Percentiles rank a stretch among this genome's conserved stretches.
Conservation (phyloP, 768 basidiomycete species). For the Psilocybe tampanensis region DNA sequence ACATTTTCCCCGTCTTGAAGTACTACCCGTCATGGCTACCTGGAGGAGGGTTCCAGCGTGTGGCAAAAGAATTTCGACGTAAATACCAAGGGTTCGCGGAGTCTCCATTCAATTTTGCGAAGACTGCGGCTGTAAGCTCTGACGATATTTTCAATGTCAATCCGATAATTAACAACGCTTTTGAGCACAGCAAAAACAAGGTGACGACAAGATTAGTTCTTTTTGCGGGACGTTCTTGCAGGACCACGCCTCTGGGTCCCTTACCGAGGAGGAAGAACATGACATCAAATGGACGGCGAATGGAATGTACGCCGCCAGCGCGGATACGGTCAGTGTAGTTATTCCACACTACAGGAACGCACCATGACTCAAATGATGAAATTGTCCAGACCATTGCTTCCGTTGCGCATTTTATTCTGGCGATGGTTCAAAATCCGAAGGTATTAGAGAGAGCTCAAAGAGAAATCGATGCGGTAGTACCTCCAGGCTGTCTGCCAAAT, state of each 20-base stretch:
- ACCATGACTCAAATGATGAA: background rate
- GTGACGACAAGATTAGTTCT: background rate
- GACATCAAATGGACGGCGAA: background rate
- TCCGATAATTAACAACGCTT: background rate
- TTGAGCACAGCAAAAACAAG: background rate
- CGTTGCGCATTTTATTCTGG: conserved; percentile 22
- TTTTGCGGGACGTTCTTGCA: background rate
- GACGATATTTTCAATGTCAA: background rate
- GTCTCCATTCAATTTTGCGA: conserved; percentile 12
- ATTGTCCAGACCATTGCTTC: background rate
- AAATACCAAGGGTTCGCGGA: conserved; percentile 13
- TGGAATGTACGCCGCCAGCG: background rate
- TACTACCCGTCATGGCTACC: conserved; percentile 10
- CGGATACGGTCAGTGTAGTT: background rate
- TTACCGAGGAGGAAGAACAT: background rate
- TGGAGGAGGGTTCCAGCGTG: conserved; percentile 16
- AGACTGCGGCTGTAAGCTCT: background rate
- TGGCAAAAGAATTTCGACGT: conserved; percentile 13
- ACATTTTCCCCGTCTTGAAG: conserved; percentile 4
- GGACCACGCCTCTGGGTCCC: background rate
- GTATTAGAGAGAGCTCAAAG: conserved; percentile 20
- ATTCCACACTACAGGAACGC: background rate
- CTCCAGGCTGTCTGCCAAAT: conserved; percentile 28
- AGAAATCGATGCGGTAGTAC: conserved; percentile 32
- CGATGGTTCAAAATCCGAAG: conserved; percentile 29